Evolutionary conservation across 345 rosid species (phyloP).

Genomic region (Populus euphratica): DNA sequence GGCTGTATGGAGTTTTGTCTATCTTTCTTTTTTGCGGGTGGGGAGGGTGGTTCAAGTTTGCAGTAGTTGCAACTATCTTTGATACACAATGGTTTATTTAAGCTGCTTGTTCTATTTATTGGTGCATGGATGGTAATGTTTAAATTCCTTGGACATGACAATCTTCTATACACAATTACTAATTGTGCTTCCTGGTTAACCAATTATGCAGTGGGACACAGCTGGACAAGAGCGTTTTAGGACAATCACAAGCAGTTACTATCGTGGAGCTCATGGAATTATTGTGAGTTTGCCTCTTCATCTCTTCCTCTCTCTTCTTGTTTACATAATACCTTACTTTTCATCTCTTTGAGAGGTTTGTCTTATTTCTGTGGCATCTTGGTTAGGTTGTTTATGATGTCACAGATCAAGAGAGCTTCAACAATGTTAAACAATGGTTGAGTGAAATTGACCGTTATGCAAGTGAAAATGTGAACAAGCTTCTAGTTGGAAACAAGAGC

Average conservation of each 20-base stretch:
- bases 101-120: background rate
- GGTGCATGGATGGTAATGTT: background rate
- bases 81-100: background rate
- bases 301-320: background rate
- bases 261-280: slow-evolving; percentile 36
- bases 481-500: slow-evolving; percentile 72
- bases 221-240: slow-evolving; percentile 39
- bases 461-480: slow-evolving; percentile 71
- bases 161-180: background rate
- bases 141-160: background rate
- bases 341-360: background rate
- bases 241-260: slow-evolving; percentile 39
- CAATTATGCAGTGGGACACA: slow-evolving; percentile 32
- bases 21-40: background rate
- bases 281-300: slow-evolving; percentile 15
- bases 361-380: slow-evolving; percentile 3
- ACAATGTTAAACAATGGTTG: slow-evolving; percentile 76
- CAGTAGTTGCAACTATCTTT: background rate
- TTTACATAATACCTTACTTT: background rate
- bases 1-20: background rate
- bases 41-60: background rate
- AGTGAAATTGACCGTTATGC: slow-evolving; percentile 79
- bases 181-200: background rate
- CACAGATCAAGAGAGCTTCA: slow-evolving; percentile 79
- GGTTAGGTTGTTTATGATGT: slow-evolving; percentile 73